Percentiles rank a stretch among this genome's conserved stretches.
These are phyloP conservation scores for Solanum peruvianum DNA, from an alignment of 257 asterid genomes.

Conservation along the genomic window DNA sequence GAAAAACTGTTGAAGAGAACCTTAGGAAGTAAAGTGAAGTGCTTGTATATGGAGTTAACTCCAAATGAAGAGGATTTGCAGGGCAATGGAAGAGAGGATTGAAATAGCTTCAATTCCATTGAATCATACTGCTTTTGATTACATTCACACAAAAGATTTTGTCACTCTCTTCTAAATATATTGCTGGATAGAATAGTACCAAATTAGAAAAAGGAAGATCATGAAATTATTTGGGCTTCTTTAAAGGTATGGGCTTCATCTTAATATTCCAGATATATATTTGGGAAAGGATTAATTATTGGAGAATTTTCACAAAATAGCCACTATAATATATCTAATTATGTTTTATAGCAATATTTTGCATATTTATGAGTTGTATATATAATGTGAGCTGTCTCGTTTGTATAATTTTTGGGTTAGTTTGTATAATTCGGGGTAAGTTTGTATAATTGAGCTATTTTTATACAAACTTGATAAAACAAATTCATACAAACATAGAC, in stretches of 20 bases:
- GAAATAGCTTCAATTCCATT: conserved; percentile 52
- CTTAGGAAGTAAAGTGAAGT: conserved; percentile 21
- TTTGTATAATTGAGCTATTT: too few relatives aligned
- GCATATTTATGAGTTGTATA: too few relatives aligned
- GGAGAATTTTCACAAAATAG: too few relatives aligned
- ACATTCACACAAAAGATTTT: not conserved
- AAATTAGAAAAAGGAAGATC: not conserved
- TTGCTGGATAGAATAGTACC: not conserved
- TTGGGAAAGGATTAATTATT: not conserved
- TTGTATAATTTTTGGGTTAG: too few relatives aligned
- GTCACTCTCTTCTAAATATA: not conserved
- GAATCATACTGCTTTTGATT: not conserved
- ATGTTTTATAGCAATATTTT: too few relatives aligned
- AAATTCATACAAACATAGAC: too few relatives aligned
- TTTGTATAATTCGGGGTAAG: too few relatives aligned
- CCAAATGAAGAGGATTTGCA: conserved; percentile 14
- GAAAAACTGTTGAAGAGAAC: conserved; percentile 1
- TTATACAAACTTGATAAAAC: too few relatives aligned
- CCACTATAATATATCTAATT: too few relatives aligned
- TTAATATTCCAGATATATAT: not conserved
- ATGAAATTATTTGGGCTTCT: not conserved
- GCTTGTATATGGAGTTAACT: conserved; percentile 6
- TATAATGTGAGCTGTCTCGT: too few relatives aligned
- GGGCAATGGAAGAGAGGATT: conserved; percentile 26
- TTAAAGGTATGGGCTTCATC: not conserved